Evolutionary conservation across 129 eudicot species (phyloP), one percentile per base, ranked within the genome.

Genomic region (Flaveria brownii): DNA sequence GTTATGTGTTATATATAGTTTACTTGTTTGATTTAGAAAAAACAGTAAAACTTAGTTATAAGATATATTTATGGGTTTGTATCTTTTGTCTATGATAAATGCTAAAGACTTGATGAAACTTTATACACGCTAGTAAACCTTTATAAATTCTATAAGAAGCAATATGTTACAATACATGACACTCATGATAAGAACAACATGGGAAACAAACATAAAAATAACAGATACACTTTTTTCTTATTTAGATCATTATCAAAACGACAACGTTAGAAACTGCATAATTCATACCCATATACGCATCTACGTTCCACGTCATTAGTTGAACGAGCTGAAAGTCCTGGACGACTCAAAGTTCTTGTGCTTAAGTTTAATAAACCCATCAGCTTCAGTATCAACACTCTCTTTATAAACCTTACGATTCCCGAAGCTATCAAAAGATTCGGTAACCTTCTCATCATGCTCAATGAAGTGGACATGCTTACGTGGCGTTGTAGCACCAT

Each of bases 401-500:
- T 77, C 84, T 54, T 74, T 77, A 60, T 36, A 5, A 43, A 64
- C 73, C 4, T 74, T 50, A 1, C 18, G 75, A 16, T 87, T 77
- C 43, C 87, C 82, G 23, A 64, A 68, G 20, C 15, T 68, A n/a
- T 70, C 71, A 12, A 63, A 55, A 9, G 77, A 62, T n/a, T 80
- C 84, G 2, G 41, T 51, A 51, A 71, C 83, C 69, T 49, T 65
- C 47, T 77, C 78, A 52, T 82, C 66, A 2, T 62, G 78, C 75
- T 89, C 87, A 33, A 62, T 78, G 68, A 82, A 86, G 62, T 85
- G 89, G 60, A 85, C 92, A 33, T 88, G 85, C 92, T 83, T 88
- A 20, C 75, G 88, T 11, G 63, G 76, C 80, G 59, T 67, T 2
- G 47, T 6, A 8, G 70, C 8, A 5, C 13, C 45, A 2, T 66